These are phyloP conservation scores for Blastobotrys aristatus DNA, from an alignment of 1,139 yeast genomes.

Conservation along the genomic window DNA sequence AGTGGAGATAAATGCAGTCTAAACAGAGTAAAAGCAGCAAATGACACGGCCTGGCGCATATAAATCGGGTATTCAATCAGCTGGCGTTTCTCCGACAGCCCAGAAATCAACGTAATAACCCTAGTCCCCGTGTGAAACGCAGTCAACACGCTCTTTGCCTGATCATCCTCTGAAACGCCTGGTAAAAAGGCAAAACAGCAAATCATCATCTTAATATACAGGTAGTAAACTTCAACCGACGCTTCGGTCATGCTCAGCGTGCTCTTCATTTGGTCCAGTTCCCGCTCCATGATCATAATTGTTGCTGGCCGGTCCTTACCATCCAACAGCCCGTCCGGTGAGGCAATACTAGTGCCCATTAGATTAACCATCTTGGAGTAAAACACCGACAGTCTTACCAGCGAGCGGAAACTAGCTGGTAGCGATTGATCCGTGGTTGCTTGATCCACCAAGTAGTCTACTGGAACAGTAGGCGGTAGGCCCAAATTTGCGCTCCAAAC, in stretches of 20 bases:
- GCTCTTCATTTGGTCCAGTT: constrained; percentile 63
- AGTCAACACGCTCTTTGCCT: constrained; percentile 73
- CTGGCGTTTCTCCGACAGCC: constrained; percentile 59
- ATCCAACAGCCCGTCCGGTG: constrained; percentile 87
- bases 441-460: constrained; percentile 76
- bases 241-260: constrained; percentile 60
- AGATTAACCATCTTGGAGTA: constrained; percentile 79
- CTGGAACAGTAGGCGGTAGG: constrained; percentile 78
- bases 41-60: constrained; percentile 77
- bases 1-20: constrained; percentile 77
- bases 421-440: constrained; percentile 64
- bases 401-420: constrained; percentile 66
- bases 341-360: constrained; percentile 83
- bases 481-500: constrained; percentile 89
- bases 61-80: constrained; percentile 83
- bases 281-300: constrained; percentile 68
- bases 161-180: constrained; percentile 85
- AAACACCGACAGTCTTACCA: constrained; percentile 70
- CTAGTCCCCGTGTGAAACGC: constrained; percentile 82
- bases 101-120: constrained; percentile 71
- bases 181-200: constrained; percentile 91
- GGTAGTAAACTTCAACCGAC: constrained; percentile 70
- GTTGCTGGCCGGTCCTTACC: constrained; percentile 81
- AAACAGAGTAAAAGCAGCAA: constrained; percentile 74
- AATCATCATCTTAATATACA: constrained; percentile 74